These are phyloP conservation scores for Pistacia atlantica DNA, from an alignment of 345 rosid genomes.

Conservation along the genomic window DNA sequence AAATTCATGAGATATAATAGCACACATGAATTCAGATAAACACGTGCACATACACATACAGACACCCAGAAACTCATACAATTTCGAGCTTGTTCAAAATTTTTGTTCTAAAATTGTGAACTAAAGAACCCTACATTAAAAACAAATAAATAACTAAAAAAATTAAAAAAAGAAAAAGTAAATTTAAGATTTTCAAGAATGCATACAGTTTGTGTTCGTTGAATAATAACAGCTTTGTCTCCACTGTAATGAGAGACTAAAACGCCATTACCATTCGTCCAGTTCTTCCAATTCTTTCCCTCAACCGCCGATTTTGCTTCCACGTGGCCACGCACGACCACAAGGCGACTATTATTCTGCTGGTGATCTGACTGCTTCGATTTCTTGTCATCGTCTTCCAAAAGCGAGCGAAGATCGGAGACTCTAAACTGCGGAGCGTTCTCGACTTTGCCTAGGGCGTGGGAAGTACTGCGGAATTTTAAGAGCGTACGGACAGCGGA, in stretches of 20 bases:
- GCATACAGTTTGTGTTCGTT: conserved; percentile 78
- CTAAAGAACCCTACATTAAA: no score
- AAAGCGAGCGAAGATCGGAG: conserved; percentile 70
- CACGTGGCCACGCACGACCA: conserved; percentile 68
- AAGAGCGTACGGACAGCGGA: conserved; percentile 61
- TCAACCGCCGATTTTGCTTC: conserved; percentile 52
- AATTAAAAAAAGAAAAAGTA: background rate
- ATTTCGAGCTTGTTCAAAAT: no score
- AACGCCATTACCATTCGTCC: conserved; percentile 30
- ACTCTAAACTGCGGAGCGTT: conserved; percentile 51
- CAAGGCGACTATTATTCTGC: conserved; percentile 31
- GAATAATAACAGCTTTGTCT: conserved; percentile 79
- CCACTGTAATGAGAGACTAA: conserved; percentile 72
- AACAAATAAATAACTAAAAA: background rate
- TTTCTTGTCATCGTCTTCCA: conserved; percentile 30
- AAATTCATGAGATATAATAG: no score
- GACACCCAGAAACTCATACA: no score
- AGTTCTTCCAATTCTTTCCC: conserved; percentile 41
- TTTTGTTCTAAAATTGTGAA: no score
- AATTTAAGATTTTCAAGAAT: background rate
- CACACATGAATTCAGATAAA: no score
- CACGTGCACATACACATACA: no score
- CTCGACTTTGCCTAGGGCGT: conserved; percentile 58
- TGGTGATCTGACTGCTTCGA: conserved; percentile 26
- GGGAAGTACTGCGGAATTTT: conserved; percentile 44